Percentiles rank a stretch among this genome's conserved stretches.
Conservation (phyloP, 169 alveolate genomes). For the Condylostoma magnum region DNA sequence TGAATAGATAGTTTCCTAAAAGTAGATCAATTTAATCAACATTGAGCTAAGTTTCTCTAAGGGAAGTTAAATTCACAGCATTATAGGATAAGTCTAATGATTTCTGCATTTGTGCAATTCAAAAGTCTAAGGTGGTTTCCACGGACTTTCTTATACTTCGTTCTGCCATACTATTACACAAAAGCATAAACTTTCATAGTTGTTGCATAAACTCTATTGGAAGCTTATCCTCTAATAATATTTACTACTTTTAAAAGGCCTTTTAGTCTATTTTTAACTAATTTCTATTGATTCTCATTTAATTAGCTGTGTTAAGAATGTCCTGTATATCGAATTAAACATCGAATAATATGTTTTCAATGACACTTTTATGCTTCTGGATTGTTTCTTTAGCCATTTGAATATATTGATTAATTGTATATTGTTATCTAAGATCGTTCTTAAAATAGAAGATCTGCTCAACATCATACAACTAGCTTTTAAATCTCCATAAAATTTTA, state of each 20-base stretch:
- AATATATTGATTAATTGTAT: background rate
- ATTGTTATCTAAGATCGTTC: background rate
- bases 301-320: background rate
- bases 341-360: conserved; percentile 19
- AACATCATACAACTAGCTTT: background rate
- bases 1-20: no score
- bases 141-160: background rate
- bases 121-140: background rate
- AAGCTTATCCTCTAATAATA: conserved; percentile 9
- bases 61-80: background rate
- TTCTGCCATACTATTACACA: conserved; percentile 17
- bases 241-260: conserved; percentile 2
- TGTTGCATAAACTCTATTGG: background rate
- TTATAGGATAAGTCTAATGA: background rate
- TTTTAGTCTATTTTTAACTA: background rate
- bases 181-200: background rate
- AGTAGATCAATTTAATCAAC: no score
- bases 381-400: background rate
- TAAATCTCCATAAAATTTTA: background rate
- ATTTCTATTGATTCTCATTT: conserved; percentile 9
- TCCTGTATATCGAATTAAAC: conserved; percentile 22
- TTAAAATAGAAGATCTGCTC: background rate
- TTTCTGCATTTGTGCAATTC: background rate
- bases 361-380: background rate
- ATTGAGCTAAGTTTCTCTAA: no score